Evolutionary conservation across 371 early-diverging fungal species (phyloP), one percentile per base, ranked within the genome.

Genomic region (Cokeromyces recurvatus): DNA sequence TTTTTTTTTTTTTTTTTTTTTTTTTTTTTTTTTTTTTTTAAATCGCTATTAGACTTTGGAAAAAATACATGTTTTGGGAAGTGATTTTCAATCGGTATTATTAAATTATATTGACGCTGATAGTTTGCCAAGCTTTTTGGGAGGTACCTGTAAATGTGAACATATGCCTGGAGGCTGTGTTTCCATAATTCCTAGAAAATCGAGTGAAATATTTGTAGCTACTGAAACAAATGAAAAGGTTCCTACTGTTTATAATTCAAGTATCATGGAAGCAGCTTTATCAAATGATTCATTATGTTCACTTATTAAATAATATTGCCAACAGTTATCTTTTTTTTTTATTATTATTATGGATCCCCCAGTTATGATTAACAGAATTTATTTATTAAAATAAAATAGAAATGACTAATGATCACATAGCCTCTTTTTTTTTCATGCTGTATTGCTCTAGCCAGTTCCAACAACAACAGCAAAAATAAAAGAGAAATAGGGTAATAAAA

Each of bases 141-240:
- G 91, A 8, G 91, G 91, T 12, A 53, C 52, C 3, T 91, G 91
- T 48, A 76, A 68, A 10, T 91, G 90, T 59, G 63, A 74, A 43
- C 89, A 89, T 46, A 84, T 90, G 81, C 74, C 84, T 1, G 90
- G 90, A 38, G 77, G 79, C 21, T 79, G 79, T 51, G 79, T 80
- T 1, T 79, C 81, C 9, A 68, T 66, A 3, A 29, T 49, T 16
- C 31, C 43, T 16, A 25, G 44, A 23, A 58, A 63, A 12, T 51
- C 48, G 5, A 45, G 54, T 6, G 45, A 63, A 8, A 40, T 38
- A 12, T 51, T 62, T n/a, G 39, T 34, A 16, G 38, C 48, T 1
- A 47, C 49, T 2, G 36, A 46, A 8, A 27, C 48, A 11, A 66
- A 66, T 38, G 59, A 64, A 32, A 42, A 47, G 36, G 64, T 61